Evolutionary conservation across 1,284 basidiomycete species (phyloP).

Genomic region (Tylopilus orsonianus): DNA sequence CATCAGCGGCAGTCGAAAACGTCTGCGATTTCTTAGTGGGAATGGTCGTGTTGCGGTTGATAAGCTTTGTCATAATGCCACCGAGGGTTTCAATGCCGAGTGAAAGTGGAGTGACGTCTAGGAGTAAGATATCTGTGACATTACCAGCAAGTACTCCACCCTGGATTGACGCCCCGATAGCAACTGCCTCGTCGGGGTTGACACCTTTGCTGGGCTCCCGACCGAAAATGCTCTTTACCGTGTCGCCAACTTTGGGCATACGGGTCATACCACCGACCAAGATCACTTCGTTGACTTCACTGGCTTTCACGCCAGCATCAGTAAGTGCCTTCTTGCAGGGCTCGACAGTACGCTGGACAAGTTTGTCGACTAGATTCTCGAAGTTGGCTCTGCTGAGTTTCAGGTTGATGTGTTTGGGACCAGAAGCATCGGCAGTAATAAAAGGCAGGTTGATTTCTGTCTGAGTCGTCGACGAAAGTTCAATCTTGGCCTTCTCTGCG

Average conservation of each 20-base stretch:
- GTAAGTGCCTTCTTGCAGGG: constrained; percentile 95
- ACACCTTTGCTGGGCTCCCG: constrained; percentile 97
- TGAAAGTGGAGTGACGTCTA: constrained; percentile 94
- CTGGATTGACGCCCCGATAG: constrained; percentile 91
- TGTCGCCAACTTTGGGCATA: constrained; percentile 94
- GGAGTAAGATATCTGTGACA: constrained; percentile 93
- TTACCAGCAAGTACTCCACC: constrained; percentile 96
- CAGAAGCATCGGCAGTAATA: constrained; percentile 93
- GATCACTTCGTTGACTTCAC: constrained; percentile 94
- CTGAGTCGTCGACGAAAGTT: constrained; percentile 89
- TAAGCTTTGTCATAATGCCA: constrained; percentile 97
- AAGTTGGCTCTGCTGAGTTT: constrained; percentile 89
- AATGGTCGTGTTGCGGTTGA: constrained; percentile 97
- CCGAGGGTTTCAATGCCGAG: constrained; percentile 97
- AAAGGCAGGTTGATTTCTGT: constrained; percentile 98
- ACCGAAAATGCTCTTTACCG: constrained; percentile 88
- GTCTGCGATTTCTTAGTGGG: constrained; percentile 99
- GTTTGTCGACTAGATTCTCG: constrained; percentile 80
- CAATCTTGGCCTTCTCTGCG: constrained; percentile 99
- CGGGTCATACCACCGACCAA: constrained; percentile 98
- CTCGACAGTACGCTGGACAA: constrained; percentile 91
- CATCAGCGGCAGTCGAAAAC: constrained; percentile 97
- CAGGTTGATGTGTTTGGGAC: constrained; percentile 95
- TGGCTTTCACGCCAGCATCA: constrained; percentile 91
- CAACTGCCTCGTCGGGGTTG: constrained; percentile 95